Base-by-base conservation (phyloP, 768 basidiomycete species). In the Suillus decipiens region DNA sequence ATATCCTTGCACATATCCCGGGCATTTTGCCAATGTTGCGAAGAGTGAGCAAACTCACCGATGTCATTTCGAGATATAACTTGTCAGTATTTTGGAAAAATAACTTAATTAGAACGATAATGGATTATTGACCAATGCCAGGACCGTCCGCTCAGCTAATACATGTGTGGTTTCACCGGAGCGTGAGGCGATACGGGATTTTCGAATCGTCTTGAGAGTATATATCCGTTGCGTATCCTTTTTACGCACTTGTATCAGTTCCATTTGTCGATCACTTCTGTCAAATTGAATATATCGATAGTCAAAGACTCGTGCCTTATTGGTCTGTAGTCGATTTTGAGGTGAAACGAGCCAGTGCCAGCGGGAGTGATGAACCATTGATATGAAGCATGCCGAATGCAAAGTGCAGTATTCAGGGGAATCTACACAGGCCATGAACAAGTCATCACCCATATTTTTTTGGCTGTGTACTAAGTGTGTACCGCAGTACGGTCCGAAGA, bases 241-340 rank as follows among this genome's bases (percentile, higher is more conserved):
- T 80, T 99, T 99, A 60, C 95, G 89, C 47, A 99, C 96, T 84
- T 99, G 97, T 96, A 99, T 99, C 42, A 96, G 96, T 77, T 91
- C 12, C 97, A 96, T 77, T 98, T 98, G n/a, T 97, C 96, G 63
- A 99, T 96, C 51, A 99, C 96, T 75, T 96, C 96, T 71, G 99
- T 89, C 56, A 99, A 80, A 64, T 99, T 97, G 72, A 99, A 99
- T 4, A 89, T 89, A 70, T 99, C 96, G 71, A 98, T 98, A n/a
- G 94, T 93, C 53, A 98, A 82, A 4, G 90, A 80, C 72, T 93
- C 89, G 68, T 89, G 87, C 63, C 92, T 87, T 33, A 84, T 87
- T 0, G 96, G 94, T 70, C 92, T 93, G 83, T 93, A 99, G 69
- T 93, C 89, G 59, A 99, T 90, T 76, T 96, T 95, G 71, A 99